phyloP scores from a whole-genome alignment of 2,329 filamentous ascomycete species.

The Fusarium sp. region DNA sequence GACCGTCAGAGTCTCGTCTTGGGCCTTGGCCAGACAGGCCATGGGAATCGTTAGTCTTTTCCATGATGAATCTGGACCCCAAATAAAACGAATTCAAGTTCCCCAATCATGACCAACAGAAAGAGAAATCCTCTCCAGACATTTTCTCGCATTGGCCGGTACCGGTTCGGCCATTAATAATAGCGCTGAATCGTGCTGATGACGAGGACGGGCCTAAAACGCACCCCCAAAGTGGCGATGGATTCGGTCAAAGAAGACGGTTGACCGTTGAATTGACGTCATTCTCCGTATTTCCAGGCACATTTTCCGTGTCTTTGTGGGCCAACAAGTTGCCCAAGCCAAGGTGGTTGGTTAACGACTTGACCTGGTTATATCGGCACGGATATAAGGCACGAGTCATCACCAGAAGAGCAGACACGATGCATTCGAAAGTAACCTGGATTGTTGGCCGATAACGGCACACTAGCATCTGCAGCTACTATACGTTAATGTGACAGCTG shows the following conservation, averaged over 20 bases:
- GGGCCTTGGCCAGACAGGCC: background rate
- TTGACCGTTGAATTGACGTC: conserved; percentile 9
- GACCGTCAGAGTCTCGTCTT: background rate
- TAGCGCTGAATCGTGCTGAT: conserved; percentile 1
- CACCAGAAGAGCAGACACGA: conserved; percentile 14
- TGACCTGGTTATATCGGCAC: background rate
- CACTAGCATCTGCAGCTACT: too few relatives aligned
- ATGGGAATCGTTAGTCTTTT: conserved; percentile 13
- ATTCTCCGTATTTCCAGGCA: background rate
- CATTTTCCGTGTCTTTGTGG: conserved; percentile 3
- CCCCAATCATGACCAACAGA: background rate
- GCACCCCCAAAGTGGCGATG: conserved; percentile 4
- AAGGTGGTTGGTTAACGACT: background rate
- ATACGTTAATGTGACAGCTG: too few relatives aligned
- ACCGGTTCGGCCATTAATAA: conserved; percentile 25
- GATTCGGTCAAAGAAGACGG: conserved; percentile 3
- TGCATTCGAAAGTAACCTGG: too few relatives aligned
- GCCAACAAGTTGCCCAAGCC: background rate
- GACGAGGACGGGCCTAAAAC: background rate
- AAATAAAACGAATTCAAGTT: background rate
- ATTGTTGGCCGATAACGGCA: too few relatives aligned
- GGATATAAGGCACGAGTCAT: background rate
- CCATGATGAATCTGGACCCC: background rate
- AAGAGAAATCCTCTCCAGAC: background rate
- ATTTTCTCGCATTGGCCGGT: conserved; percentile 10